Percentiles rank a stretch among this genome's conserved stretches.
phyloP scores from a whole-genome alignment of 2,329 filamentous ascomycete genomes.

The Emydomyces testavorans region DNA sequence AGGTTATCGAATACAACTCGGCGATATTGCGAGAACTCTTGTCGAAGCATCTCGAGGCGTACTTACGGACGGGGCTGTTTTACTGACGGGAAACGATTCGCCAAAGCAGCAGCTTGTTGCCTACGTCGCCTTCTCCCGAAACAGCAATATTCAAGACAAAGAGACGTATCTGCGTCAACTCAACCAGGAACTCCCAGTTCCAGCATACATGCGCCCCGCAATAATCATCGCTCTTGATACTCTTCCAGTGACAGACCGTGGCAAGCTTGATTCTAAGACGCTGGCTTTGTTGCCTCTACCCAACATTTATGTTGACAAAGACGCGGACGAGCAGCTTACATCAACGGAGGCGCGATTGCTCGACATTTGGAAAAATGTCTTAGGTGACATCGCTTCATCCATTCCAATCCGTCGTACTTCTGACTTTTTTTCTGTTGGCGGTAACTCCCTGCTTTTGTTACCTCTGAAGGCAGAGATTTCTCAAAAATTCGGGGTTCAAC shows the following conservation, averaged over 20 bases:
- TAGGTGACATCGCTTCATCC: background rate
- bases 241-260: slow-evolving; percentile 10
- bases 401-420: background rate
- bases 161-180: slow-evolving; percentile 1
- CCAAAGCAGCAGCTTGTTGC: slow-evolving; percentile 15
- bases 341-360: slow-evolving; percentile 1
- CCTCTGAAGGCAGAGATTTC: slow-evolving; percentile 30
- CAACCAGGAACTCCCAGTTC: background rate
- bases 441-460: slow-evolving; percentile 23
- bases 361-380: background rate
- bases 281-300: slow-evolving; percentile 12
- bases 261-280: slow-evolving; percentile 10
- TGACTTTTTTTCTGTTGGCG: slow-evolving; percentile 21
- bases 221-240: slow-evolving; percentile 8
- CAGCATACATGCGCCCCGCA: slow-evolving; percentile 14
- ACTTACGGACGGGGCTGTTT: background rate
- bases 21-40: slow-evolving; percentile 26
- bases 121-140: slow-evolving; percentile 3
- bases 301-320: too few species aligned
- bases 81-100: background rate
- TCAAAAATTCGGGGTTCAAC: slow-evolving; percentile 21
- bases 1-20: slow-evolving; percentile 32
- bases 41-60: background rate
- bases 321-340: background rate
- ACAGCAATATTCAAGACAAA: background rate